Evolutionary conservation across 192 early-diverging fungal genomes (phyloP), one percentile per base, ranked within the genome.

Genomic region (Helicostylum pulchrum): DNA sequence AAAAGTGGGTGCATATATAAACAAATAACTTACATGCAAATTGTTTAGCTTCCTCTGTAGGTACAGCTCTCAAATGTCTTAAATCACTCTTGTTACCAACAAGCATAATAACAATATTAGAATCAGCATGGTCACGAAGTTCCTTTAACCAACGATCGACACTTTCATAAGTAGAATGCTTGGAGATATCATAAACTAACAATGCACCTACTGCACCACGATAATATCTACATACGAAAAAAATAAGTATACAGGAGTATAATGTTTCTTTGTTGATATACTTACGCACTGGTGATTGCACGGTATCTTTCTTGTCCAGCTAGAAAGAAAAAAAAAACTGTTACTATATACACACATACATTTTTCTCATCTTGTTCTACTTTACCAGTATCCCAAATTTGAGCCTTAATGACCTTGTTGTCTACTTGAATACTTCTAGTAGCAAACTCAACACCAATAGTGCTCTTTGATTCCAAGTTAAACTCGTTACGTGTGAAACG

Each of bases 51-150:
- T 97, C 96, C 21, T 98, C 96, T 14, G 94, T 97, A 2, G 95
- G 90, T 19, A 99, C 96, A 5, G 95, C 94, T 43, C 95, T 83
- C 64, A 94, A 78, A 72, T 97, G 95, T 73, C 91, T 85, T 86
- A 98, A 83, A 91, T 99, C 96, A 68, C 88, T 93, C 89, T 99
- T 99, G 86, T 99, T 99, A 56, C 94, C 96, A 36, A 99, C 96
- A 52, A 99, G 83, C 92, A 96, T 98, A 60, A 98, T 96, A 31
- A 94, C 91, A 85, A 99, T 99, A 83, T 97, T 98, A 78, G 83
- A 89, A 76, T 95, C 93, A 55, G 94, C 93, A 70, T 97, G 93
- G 75, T 97, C 93, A 55, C 92, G 90, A 36, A 99, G 80, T 79
- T 99, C 97, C 82, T 97, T 97, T 53, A 99, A 83, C 95, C 97